Evolutionary conservation across 805 yeast species (phyloP).

Genomic region (Starmerella sp.): DNA sequence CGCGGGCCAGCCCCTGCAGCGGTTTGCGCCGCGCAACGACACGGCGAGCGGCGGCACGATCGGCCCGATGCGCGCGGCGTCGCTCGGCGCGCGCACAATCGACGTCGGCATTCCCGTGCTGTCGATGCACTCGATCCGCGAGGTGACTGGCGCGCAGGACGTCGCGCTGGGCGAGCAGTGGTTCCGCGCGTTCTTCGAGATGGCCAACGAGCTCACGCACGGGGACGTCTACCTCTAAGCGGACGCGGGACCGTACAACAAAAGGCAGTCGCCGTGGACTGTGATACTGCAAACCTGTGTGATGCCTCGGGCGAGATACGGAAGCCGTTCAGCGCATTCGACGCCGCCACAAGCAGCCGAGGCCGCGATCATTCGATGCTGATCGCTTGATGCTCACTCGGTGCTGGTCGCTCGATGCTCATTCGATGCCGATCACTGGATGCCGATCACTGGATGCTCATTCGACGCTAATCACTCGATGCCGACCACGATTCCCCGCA

Average conservation of each 20-base stretch:
- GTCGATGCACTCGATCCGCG: constrained; percentile 89
- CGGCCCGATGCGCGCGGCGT: constrained; percentile 86
- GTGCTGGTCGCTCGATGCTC: too few species aligned
- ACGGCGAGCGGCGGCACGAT: constrained; percentile 94
- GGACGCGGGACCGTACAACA: too few species aligned
- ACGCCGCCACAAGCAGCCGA: too few species aligned
- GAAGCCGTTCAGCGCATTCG: too few species aligned
- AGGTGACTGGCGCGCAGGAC: constrained; percentile 76
- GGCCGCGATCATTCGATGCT: too few species aligned
- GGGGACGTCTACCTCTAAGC: constrained; percentile 5
- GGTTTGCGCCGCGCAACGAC: constrained; percentile 83
- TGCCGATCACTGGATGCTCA: too few species aligned
- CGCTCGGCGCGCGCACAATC: constrained; percentile 73
- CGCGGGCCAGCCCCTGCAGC: constrained; percentile 67
- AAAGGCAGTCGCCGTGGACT: too few species aligned
- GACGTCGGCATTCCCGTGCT: constrained; percentile 88
- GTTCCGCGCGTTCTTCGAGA: constrained; percentile 45
- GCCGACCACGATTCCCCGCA: too few species aligned
- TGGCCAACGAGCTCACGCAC: constrained; percentile 11
- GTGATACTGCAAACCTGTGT: background rate
- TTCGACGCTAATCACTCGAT: too few species aligned
- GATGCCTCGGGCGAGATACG: background rate
- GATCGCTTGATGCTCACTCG: too few species aligned
- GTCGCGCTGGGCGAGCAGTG: constrained; percentile 50
- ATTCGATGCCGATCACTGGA: too few species aligned